Evolutionary conservation across 805 yeast genomes (phyloP).

Genomic region (Lipomyces yamadae): DNA sequence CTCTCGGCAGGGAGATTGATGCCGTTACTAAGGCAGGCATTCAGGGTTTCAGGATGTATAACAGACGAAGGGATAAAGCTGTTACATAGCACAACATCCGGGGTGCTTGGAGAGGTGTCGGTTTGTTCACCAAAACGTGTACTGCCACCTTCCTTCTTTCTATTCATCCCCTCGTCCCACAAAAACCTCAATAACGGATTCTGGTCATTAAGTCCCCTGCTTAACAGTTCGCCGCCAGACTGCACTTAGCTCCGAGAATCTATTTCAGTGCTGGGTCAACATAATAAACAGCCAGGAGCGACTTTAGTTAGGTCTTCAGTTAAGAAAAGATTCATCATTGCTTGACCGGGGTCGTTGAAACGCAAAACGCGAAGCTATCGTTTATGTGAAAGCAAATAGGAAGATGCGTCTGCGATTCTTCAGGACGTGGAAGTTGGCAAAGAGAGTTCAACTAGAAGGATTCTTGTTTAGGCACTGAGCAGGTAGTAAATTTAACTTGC

Average conservation of each 20-base stretch:
- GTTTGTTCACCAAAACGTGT: background rate
- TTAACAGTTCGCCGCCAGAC: slow-evolving; percentile 5
- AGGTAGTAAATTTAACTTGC: too few species aligned
- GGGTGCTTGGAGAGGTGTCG: slow-evolving; percentile 8
- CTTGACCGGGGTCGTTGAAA: background rate
- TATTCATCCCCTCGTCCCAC: background rate
- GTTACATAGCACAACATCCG: background rate
- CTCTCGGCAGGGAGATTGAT: too few species aligned
- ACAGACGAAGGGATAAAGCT: background rate
- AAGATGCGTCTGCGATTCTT: background rate
- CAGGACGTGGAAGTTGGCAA: too few species aligned
- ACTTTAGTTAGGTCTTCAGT: background rate
- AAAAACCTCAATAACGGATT: background rate
- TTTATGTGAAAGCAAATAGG: background rate
- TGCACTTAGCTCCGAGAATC: slow-evolving; percentile 7
- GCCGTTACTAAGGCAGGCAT: too few species aligned
- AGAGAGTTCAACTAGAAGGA: too few species aligned
- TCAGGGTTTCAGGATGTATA: too few species aligned
- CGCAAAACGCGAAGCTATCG: background rate
- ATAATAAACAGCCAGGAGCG: background rate
- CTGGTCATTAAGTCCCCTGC: slow-evolving; percentile 4
- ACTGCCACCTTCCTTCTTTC: background rate
- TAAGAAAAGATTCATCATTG: background rate
- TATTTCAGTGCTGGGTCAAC: background rate
- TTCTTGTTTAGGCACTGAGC: too few species aligned